A percentile compares a stretch with the other conserved stretches of the same genome.
Conservation (phyloP, 1,139 yeast species). For the Trichomonascaceae sp. region DNA sequence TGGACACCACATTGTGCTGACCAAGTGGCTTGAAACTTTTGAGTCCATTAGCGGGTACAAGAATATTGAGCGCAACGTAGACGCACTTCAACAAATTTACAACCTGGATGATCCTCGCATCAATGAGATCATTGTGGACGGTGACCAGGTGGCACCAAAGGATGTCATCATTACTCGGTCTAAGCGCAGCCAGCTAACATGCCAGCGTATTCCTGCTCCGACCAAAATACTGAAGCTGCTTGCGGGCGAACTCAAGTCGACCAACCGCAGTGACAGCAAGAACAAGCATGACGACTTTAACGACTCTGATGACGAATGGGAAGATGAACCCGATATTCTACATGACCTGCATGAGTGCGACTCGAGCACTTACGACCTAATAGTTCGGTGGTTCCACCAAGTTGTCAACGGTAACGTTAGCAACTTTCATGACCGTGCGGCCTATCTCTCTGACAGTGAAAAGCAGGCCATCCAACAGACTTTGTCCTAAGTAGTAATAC, state of each 20-base stretch:
- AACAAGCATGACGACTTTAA: not conserved
- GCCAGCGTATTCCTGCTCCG: constrained; percentile 54
- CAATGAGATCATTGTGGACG: constrained; percentile 47
- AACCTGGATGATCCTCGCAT: constrained; percentile 44
- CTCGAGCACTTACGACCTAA: not conserved
- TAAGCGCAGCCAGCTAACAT: constrained; percentile 52
- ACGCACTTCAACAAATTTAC: constrained; percentile 57
- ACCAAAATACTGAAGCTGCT: constrained; percentile 62
- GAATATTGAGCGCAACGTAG: constrained; percentile 45
- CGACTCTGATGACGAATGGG: not conserved
- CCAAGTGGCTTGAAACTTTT: constrained; percentile 74
- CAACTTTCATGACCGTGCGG: too few relatives aligned
- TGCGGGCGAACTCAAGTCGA: constrained; percentile 46
- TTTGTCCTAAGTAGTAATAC: too few relatives aligned
- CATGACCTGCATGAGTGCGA: not conserved
- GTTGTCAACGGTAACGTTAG: too few relatives aligned
- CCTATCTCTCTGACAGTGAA: too few relatives aligned
- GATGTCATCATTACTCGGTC: constrained; percentile 72
- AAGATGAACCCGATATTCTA: not conserved
- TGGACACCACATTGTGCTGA: constrained; percentile 40
- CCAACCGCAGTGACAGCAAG: constrained; percentile 5
- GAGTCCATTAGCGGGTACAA: constrained; percentile 72
- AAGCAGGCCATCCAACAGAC: too few relatives aligned
- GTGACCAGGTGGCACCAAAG: constrained; percentile 57
- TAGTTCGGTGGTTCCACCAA: not conserved